Evolutionary conservation across 2,329 filamentous ascomycete species (phyloP).

Genomic region (Fusarium oligoseptatum): DNA sequence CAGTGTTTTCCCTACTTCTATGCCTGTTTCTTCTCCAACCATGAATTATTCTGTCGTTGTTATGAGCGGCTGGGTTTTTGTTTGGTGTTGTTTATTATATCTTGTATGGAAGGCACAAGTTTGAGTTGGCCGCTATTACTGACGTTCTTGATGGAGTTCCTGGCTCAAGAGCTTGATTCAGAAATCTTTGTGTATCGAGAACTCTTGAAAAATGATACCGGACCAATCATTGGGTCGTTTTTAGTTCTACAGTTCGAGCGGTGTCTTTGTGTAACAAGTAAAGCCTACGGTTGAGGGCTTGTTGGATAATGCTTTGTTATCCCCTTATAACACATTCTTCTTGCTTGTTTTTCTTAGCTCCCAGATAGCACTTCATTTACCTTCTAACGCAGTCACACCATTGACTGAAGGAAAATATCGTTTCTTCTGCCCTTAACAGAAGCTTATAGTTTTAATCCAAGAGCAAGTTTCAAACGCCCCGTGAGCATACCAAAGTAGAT

Average conservation of each 20-base stretch:
- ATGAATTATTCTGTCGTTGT: constrained; percentile 64
- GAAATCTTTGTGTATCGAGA: background rate
- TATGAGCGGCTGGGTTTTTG: constrained; percentile 53
- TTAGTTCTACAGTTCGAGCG: background rate
- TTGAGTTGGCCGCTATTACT: constrained; percentile 37
- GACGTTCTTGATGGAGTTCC: constrained; percentile 2
- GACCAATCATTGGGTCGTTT: too few relatives aligned
- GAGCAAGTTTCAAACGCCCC: too few relatives aligned
- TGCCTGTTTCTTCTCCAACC: constrained; percentile 56
- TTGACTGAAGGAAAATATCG: too few relatives aligned
- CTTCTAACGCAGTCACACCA: too few relatives aligned
- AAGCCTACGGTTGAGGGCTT: background rate
- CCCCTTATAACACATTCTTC: background rate
- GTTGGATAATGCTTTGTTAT: background rate
- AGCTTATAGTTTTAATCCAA: too few relatives aligned
- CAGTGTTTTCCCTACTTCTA: constrained; percentile 57
- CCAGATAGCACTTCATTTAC: background rate
- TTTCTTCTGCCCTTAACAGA: too few relatives aligned
- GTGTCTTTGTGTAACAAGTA: background rate
- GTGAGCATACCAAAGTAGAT: too few relatives aligned
- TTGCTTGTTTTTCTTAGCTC: background rate
- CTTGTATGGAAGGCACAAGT: constrained; percentile 42
- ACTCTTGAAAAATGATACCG: background rate
- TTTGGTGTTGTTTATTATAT: constrained; percentile 53
- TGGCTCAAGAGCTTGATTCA: background rate